Evolutionary conservation across 2,329 filamentous ascomycete species (phyloP), one percentile per base, ranked within the genome.

Genomic region (Cladobotryum mycophilum): DNA sequence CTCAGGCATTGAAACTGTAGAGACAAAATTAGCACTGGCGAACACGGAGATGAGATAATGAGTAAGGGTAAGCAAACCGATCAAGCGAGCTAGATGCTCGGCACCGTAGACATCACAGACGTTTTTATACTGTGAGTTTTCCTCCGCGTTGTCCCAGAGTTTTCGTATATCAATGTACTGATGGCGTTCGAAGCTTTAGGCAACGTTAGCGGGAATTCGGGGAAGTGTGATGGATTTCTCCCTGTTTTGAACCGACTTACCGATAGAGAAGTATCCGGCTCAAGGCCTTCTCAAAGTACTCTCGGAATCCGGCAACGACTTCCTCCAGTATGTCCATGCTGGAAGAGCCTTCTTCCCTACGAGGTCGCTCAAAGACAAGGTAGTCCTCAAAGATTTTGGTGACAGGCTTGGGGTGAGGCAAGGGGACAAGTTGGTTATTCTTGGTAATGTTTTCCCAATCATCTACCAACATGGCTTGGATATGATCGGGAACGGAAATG

Each of bases 391-490:
- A 73, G 54, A 99, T 89, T 57, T 81, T 73, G 56, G 80, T 82
- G 53, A 93, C 89, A 1, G 92, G 83, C 47, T 85, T 81, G 25
- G 78, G 75, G 43, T 89, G 85, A 1, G 93, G 93, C 14, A 99
- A 76, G 2, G 88, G 85, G 33, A 96, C 89, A 4, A 97, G 82
- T 64, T 92, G 88, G 59, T 89, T 82, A 65, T 95, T 93, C 72
- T 96, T 97, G 51, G 93, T 99, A 55, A 99, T 84, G 61, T 96
- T 95, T 69, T 99, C 93, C 93, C 93, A 99, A 67, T 99, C 93
- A 65, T 99, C 93, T 18, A 99, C 93, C 3, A 99, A 81, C 55
- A 95, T 79, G 14, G 88, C 89, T 73, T 97, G 96, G 58, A 99
- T 78, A 57, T 87, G 82, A 64, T 97, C 93, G 0, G 93, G 90